Percentiles rank a stretch among this genome's conserved stretches.
Conservation (phyloP, 2,329 filamentous ascomycete genomes). For the Neobulgaria alba region DNA sequence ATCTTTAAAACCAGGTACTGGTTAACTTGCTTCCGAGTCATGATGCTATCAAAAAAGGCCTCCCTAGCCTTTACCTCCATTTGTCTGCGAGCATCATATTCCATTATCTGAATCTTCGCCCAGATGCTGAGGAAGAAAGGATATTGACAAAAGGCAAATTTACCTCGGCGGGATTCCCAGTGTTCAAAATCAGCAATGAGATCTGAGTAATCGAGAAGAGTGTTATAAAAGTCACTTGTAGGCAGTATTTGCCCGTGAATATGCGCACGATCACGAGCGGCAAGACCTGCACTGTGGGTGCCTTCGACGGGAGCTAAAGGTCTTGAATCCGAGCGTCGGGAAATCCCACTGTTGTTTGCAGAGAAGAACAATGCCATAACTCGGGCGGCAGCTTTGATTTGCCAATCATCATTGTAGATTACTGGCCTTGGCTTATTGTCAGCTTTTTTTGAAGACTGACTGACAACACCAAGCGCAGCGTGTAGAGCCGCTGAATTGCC, state of each 20-base stretch:
- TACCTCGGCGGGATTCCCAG: slow-evolving; percentile 68
- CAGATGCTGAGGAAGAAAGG: slow-evolving; percentile 87
- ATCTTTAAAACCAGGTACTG: slow-evolving; percentile 73
- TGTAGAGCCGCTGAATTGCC: slow-evolving; percentile 59
- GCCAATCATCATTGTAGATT: slow-evolving; percentile 78
- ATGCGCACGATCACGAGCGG: slow-evolving; percentile 34
- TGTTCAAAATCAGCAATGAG: slow-evolving; percentile 77
- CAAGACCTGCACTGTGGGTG: slow-evolving; percentile 32
- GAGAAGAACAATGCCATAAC: slow-evolving; percentile 75
- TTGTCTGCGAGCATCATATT: slow-evolving; percentile 78
- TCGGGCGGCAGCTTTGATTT: slow-evolving; percentile 70
- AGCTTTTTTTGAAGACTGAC: slow-evolving; percentile 37
- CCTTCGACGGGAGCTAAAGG: slow-evolving; percentile 28
- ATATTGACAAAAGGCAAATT: slow-evolving; percentile 86
- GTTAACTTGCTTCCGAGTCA: slow-evolving; percentile 63
- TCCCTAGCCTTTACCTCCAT: slow-evolving; percentile 85
- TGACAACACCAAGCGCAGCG: slow-evolving; percentile 57
- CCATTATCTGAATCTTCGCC: slow-evolving; percentile 83
- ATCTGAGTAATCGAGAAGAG: slow-evolving; percentile 77
- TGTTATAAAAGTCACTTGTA: slow-evolving; percentile 81
- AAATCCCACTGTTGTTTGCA: slow-evolving; percentile 56
- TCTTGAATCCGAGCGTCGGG: slow-evolving; percentile 32
- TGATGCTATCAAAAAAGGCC: slow-evolving; percentile 83
- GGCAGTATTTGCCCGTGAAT: slow-evolving; percentile 60
- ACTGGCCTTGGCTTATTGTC: slow-evolving; percentile 48